A percentile compares a stretch with the other conserved stretches of the same genome.
These are phyloP conservation scores for Agrocybe chaxingu DNA, from an alignment of 768 basidiomycete genomes.

Conservation along the genomic window DNA sequence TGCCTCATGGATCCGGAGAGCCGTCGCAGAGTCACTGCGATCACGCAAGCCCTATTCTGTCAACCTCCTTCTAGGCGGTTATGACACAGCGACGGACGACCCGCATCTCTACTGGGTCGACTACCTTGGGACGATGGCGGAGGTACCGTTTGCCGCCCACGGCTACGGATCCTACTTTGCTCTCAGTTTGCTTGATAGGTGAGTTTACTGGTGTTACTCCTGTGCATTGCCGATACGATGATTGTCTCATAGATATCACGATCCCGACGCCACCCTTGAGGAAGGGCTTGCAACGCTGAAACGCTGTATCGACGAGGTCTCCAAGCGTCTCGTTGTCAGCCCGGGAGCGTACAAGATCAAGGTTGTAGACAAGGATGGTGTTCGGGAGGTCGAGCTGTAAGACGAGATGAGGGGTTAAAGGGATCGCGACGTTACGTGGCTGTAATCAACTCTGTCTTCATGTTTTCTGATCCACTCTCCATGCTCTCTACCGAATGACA, in stretches of 20 bases:
- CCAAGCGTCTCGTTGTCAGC: constrained; percentile 78
- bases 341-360: constrained; percentile 85
- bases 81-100: constrained; percentile 68
- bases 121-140: constrained; percentile 86
- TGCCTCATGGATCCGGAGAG: constrained; percentile 91
- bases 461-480: no score
- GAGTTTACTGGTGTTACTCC: constrained; percentile 14
- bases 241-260: constrained; percentile 66
- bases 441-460: constrained; percentile 6
- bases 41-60: constrained; percentile 87
- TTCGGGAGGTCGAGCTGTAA: constrained; percentile 75
- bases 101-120: constrained; percentile 95
- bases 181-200: constrained; percentile 89
- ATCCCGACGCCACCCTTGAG: constrained; percentile 80
- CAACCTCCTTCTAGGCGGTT: constrained; percentile 91
- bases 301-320: constrained; percentile 86
- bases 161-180: constrained; percentile 95
- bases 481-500: no score
- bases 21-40: constrained; percentile 85
- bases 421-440: not conserved
- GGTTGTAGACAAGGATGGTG: constrained; percentile 89
- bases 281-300: constrained; percentile 82
- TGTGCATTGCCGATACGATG: not conserved
- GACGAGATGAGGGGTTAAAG: not conserved
- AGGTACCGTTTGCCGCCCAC: constrained; percentile 91